Conservation (phyloP, 176 grass and related monocot genomes). For the Raddia distichophylla region DNA sequence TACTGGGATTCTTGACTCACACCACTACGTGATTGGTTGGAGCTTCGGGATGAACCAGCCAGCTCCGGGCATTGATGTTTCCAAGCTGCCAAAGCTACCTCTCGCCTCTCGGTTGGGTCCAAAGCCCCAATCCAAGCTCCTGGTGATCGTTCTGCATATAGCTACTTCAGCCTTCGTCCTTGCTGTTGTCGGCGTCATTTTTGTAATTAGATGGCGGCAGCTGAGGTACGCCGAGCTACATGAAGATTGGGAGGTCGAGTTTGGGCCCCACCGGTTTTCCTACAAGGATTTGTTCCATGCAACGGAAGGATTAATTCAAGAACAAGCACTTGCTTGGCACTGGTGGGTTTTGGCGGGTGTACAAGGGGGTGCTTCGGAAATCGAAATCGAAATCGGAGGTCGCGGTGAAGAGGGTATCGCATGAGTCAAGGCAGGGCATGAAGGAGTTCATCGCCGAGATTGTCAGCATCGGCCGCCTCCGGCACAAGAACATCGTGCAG, state of each 20-base stretch:
- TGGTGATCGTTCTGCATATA: constrained; percentile 20
- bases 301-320: constrained; percentile 54
- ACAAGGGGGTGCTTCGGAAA: constrained; percentile 47
- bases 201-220: neutral
- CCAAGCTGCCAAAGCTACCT: constrained; percentile 36
- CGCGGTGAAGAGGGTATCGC: constrained; percentile 49
- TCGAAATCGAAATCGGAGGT: constrained; percentile 16
- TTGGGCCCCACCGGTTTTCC: constrained; percentile 44
- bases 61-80: constrained; percentile 37
- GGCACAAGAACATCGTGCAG: constrained; percentile 40
- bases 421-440: constrained; percentile 52
- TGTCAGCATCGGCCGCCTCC: constrained; percentile 44
- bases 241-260: constrained; percentile 57
- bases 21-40: constrained; percentile 68
- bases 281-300: constrained; percentile 60
- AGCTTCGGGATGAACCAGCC: constrained; percentile 55
- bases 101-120: neutral
- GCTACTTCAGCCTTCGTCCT: constrained; percentile 15
- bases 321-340: constrained; percentile 44
- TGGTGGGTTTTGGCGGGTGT: constrained; percentile 60
- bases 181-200: neutral
- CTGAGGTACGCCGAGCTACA: constrained; percentile 40
- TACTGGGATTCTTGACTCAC: constrained; percentile 19
- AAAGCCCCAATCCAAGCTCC: neutral
- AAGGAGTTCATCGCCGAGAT: constrained; percentile 53